These are phyloP conservation scores for Diplotaxis tenuifolia DNA, from an alignment of 345 rosid genomes.

Conservation along the genomic window DNA sequence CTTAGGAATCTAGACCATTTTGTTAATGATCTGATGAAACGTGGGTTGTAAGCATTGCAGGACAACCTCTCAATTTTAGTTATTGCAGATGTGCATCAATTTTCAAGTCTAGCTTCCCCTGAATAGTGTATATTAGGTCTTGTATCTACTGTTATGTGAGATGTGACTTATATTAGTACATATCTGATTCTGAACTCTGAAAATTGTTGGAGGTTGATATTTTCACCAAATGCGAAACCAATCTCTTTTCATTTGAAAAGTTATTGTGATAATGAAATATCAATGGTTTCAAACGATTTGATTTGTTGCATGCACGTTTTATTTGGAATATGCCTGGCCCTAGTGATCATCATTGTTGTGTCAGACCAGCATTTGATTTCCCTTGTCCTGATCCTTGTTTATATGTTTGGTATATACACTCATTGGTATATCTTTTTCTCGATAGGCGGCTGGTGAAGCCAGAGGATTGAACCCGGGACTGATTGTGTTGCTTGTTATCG, in stretches of 20 bases:
- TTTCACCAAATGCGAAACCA: background rate
- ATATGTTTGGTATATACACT: background rate
- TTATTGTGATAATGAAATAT: background rate
- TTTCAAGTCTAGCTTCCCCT: background rate
- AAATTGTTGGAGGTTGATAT: background rate
- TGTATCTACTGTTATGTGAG: background rate
- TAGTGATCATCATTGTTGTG: too few species aligned
- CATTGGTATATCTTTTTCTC: slow-evolving; percentile 6
- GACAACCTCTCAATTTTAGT: too few species aligned
- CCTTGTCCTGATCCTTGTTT: background rate
- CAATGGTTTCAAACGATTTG: too few species aligned
- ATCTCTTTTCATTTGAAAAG: background rate
- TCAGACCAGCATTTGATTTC: background rate
- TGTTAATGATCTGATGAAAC: slow-evolving; percentile 1
- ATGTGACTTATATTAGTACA: too few species aligned
- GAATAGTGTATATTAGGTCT: background rate
- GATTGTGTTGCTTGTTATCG: slow-evolving; percentile 64
- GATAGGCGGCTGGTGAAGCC: slow-evolving; percentile 38
- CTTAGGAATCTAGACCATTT: background rate
- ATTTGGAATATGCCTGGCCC: too few species aligned
- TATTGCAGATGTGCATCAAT: too few species aligned
- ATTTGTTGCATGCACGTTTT: too few species aligned
- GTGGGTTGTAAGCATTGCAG: slow-evolving; percentile 7
- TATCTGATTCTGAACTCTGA: background rate
- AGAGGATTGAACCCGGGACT: slow-evolving; percentile 67